A percentile compares a stretch with the other conserved stretches of the same genome.
Evolutionary conservation across 345 rosid species (phyloP).

Genomic region (Salix exigua): DNA sequence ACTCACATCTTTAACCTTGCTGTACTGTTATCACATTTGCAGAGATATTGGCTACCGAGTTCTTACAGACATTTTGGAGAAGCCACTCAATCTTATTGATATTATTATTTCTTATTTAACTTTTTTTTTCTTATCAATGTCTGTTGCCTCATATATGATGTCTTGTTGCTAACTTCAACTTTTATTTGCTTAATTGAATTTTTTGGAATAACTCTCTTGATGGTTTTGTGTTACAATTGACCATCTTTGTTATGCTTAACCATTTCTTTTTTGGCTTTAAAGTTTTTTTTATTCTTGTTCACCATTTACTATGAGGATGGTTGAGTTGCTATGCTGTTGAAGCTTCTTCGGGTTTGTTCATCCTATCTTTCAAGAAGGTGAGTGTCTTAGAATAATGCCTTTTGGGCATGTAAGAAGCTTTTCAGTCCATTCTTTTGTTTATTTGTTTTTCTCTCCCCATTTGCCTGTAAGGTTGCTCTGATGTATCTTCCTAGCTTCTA

Average conservation of each 20-base stretch:
- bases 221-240: slow-evolving; percentile 15
- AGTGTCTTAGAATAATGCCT: slow-evolving; percentile 21
- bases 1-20: slow-evolving; percentile 99
- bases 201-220: slow-evolving; percentile 25
- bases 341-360: slow-evolving; percentile 22
- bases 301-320: slow-evolving; percentile 10
- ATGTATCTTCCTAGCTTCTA: slow-evolving; percentile 31
- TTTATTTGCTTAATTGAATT: slow-evolving; percentile 23
- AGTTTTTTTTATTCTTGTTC: neutral
- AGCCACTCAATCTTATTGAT: slow-evolving; percentile 27
- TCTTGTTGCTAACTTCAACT: slow-evolving; percentile 31
- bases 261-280: slow-evolving; percentile 11
- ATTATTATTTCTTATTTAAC: slow-evolving; percentile 34
- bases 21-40: slow-evolving; percentile 98
- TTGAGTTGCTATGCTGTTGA: slow-evolving; percentile 22
- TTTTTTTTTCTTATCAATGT: slow-evolving; percentile 33
- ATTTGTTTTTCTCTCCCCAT: neutral
- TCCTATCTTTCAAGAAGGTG: slow-evolving; percentile 27
- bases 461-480: slow-evolving; percentile 9
- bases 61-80: slow-evolving; percentile 25
- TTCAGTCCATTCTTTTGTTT: neutral
- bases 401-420: slow-evolving; percentile 23
- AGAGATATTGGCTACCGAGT: slow-evolving; percentile 54
- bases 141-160: slow-evolving; percentile 29
- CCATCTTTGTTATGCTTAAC: slow-evolving; percentile 11